These are phyloP conservation scores for Nepenthes alata DNA, from an alignment of 179 eudicot species.

Conservation along the genomic window DNA sequence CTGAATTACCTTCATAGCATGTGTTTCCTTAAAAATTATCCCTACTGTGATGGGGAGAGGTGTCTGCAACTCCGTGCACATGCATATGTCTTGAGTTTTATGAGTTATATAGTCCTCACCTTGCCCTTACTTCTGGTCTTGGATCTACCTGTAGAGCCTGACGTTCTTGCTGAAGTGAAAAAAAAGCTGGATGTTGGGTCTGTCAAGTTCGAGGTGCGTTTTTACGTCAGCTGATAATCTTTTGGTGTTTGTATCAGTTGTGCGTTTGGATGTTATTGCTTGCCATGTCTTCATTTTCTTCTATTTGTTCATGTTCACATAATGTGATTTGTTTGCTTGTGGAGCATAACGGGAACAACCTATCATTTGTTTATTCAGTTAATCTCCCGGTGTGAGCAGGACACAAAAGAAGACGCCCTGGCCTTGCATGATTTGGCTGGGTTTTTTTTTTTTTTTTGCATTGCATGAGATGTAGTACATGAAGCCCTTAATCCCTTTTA, in stretches of 20 bases:
- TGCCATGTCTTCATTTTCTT: not conserved
- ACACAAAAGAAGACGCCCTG: no score
- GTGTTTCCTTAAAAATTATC: no score
- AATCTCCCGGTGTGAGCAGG: no score
- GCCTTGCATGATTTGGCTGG: not conserved
- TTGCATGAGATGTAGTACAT: not conserved
- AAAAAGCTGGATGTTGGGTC: constrained; percentile 82
- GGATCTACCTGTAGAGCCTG: constrained; percentile 58
- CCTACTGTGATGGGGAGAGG: no score
- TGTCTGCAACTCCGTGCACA: no score
- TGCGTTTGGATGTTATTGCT: not conserved
- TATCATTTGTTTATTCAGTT: not conserved
- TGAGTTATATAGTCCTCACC: not conserved
- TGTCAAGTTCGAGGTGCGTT: constrained; percentile 76
- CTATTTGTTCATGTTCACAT: not conserved
- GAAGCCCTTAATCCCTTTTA: not conserved
- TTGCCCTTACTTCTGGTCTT: constrained; percentile 8
- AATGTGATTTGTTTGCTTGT: not conserved
- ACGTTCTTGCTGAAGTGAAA: constrained; percentile 87
- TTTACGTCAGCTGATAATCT: not conserved
- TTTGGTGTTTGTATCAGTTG: not conserved
- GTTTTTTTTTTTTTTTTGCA: not conserved
- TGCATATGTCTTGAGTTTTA: no score
- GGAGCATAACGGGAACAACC: not conserved
- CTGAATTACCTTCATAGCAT: no score